A percentile compares a stretch with the other conserved stretches of the same genome.
Conservation (phyloP, 495 filamentous ascomycete genomes). For the Cercophora samala region DNA sequence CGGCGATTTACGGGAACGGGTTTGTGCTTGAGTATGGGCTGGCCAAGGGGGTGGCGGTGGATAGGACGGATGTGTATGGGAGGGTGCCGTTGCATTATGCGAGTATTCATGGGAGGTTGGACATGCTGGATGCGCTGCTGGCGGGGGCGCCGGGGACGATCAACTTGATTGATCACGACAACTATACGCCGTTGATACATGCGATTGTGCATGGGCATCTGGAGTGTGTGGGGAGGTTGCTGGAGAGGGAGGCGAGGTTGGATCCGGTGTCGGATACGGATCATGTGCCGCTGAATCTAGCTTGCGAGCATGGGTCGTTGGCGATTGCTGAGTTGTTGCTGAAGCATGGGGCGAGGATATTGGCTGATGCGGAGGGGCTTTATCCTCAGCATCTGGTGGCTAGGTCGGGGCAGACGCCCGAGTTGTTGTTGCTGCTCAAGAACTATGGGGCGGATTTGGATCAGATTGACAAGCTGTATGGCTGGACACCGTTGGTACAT, state of each 20-base stretch:
- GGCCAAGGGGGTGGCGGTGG: conserved; percentile 65
- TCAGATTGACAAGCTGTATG: conserved; percentile 90
- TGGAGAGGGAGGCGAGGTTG: conserved; percentile 69
- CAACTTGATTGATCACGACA: conserved; percentile 87
- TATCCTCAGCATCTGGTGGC: conserved; percentile 98
- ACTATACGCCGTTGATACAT: conserved; percentile 94
- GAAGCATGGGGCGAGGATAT: conserved; percentile 67
- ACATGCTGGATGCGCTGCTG: conserved; percentile 75
- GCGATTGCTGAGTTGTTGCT: conserved; percentile 80
- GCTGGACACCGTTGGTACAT: conserved; percentile 95
- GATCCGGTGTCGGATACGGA: conserved; percentile 80
- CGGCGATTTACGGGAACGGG: conserved; percentile 79
- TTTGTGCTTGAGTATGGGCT: conserved; percentile 75
- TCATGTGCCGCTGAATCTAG: conserved; percentile 90
- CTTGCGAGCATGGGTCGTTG: conserved; percentile 85
- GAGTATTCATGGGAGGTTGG: conserved; percentile 85
- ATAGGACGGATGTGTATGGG: conserved; percentile 84
- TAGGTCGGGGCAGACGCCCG: conserved; percentile 75
- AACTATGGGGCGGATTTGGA: conserved; percentile 87
- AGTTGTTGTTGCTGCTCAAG: conserved; percentile 74
- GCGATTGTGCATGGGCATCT: conserved; percentile 83
- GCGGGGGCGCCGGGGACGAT: conserved; percentile 60
- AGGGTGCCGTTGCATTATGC: conserved; percentile 93
- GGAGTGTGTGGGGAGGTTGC: conserved; percentile 70
- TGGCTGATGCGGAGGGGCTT: conserved; percentile 91